Conservation (phyloP, 805 yeast species). For the Ogataea neopini region DNA sequence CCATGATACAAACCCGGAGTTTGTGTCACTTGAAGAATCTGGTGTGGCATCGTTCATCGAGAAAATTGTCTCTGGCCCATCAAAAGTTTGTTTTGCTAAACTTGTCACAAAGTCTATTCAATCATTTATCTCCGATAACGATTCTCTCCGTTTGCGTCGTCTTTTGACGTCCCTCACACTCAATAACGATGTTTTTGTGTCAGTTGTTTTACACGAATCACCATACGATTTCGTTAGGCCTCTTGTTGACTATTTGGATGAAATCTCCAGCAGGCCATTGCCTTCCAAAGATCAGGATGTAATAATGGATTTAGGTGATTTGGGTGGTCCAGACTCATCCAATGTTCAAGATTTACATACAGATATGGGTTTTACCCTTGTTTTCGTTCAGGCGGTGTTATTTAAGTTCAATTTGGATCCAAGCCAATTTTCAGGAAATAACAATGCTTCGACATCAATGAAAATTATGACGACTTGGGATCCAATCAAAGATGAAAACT, state of each 20-base stretch:
- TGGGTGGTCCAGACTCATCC: slow-evolving; percentile 59
- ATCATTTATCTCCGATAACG: slow-evolving; percentile 41
- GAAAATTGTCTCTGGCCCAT: slow-evolving; percentile 46
- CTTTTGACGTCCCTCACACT: slow-evolving; percentile 52
- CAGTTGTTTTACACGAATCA: slow-evolving; percentile 44
- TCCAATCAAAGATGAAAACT: slow-evolving; percentile 12
- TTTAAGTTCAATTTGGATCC: slow-evolving; percentile 19
- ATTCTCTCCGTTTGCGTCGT: slow-evolving; percentile 47
- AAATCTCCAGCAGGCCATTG: slow-evolving; percentile 28
- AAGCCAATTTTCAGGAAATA: slow-evolving; percentile 1
- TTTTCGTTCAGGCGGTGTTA: slow-evolving; percentile 39
- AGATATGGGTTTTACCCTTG: slow-evolving; percentile 62
- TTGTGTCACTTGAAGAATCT: slow-evolving; percentile 52
- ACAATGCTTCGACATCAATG: slow-evolving; percentile 6
- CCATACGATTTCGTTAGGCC: slow-evolving; percentile 46
- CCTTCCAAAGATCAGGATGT: slow-evolving; percentile 21
- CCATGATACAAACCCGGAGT: slow-evolving; percentile 46
- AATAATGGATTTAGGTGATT: slow-evolving; percentile 28
- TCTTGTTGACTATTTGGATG: slow-evolving; percentile 54
- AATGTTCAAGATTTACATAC: slow-evolving; percentile 61
- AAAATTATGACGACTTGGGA: slow-evolving; percentile 18
- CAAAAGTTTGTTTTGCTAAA: slow-evolving; percentile 42
- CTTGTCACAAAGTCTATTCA: slow-evolving; percentile 35
- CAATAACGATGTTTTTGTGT: slow-evolving; percentile 43
- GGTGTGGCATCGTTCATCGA: slow-evolving; percentile 50